Percentiles rank a stretch among this genome's conserved stretches.
These are phyloP conservation scores for Penicillium lividum DNA, from an alignment of 495 filamentous ascomycete genomes.

Conservation along the genomic window DNA sequence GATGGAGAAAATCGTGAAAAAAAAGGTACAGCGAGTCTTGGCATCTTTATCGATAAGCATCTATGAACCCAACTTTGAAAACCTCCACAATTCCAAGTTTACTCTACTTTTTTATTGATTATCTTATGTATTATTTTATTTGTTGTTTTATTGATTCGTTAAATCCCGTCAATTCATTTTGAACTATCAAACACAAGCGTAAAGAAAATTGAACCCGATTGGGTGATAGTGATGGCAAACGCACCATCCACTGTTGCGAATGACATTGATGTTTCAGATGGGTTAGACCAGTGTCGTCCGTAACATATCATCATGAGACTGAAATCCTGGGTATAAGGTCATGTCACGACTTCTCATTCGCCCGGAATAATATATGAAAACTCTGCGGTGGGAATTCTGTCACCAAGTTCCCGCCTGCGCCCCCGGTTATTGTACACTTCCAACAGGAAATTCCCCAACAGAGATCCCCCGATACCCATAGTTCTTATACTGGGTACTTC, in stretches of 20 bases:
- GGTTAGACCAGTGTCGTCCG: background rate
- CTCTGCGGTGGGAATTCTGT: background rate
- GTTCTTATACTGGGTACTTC: background rate
- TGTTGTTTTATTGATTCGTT: background rate
- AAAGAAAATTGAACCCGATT: background rate
- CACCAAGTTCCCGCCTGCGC: background rate
- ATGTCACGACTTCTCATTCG: background rate
- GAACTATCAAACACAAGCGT: background rate
- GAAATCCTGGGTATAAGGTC: background rate
- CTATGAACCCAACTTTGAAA: background rate
- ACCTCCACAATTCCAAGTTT: background rate
- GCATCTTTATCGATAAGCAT: conserved; percentile 33
- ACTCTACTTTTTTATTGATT: too few relatives aligned
- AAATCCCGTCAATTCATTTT: conserved; percentile 1
- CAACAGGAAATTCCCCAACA: background rate
- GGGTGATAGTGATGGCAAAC: background rate
- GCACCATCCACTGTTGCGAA: background rate
- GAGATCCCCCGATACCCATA: background rate
- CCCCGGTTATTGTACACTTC: conserved; percentile 3
- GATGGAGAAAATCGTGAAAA: conserved; percentile 33
- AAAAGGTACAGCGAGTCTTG: conserved; percentile 41
- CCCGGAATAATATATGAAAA: background rate
- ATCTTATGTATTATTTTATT: background rate
- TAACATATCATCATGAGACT: conserved; percentile 1
- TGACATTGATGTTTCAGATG: conserved; percentile 1